Evolutionary conservation across 768 basidiomycete species (phyloP).

Genomic region (Lentinula boryana): DNA sequence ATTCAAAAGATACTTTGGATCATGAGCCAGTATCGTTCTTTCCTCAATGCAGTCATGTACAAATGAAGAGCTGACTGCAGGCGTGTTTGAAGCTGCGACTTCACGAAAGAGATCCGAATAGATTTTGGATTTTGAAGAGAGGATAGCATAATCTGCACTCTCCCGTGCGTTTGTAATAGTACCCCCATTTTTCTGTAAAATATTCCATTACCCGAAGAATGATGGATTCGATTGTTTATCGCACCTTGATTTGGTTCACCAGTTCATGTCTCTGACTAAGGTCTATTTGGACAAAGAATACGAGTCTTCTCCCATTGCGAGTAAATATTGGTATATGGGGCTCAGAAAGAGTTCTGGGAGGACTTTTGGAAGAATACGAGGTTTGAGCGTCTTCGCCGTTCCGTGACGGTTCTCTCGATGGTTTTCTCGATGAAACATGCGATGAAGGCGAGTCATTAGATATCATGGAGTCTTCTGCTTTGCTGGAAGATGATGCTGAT

Average conservation of each 20-base stretch:
- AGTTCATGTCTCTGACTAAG: constrained; percentile 45
- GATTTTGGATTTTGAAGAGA: constrained; percentile 44
- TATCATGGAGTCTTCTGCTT: neutral
- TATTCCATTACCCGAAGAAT: neutral
- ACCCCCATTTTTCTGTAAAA: constrained; percentile 59
- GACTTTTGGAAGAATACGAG: constrained; percentile 12
- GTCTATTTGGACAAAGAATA: constrained; percentile 69
- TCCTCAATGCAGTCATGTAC: constrained; percentile 45
- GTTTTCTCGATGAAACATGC: neutral
- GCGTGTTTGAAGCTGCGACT: constrained; percentile 29
- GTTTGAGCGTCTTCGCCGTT: constrained; percentile 23
- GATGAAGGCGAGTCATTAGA: neutral
- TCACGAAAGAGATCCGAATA: constrained; percentile 39
- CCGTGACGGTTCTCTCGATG: neutral
- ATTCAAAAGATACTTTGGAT: constrained; percentile 38
- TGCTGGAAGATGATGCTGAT: neutral
- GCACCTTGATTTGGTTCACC: constrained; percentile 57
- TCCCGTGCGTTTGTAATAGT: constrained; percentile 45
- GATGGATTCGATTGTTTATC: constrained; percentile 6
- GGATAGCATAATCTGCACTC: constrained; percentile 55
- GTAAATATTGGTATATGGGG: constrained; percentile 30
- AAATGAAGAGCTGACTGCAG: constrained; percentile 47
- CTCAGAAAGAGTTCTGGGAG: constrained; percentile 8
- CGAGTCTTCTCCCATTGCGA: constrained; percentile 33
- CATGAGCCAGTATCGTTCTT: constrained; percentile 33